Evolutionary conservation across 768 basidiomycete species (phyloP).

Genomic region (Boletus subparvulus): DNA sequence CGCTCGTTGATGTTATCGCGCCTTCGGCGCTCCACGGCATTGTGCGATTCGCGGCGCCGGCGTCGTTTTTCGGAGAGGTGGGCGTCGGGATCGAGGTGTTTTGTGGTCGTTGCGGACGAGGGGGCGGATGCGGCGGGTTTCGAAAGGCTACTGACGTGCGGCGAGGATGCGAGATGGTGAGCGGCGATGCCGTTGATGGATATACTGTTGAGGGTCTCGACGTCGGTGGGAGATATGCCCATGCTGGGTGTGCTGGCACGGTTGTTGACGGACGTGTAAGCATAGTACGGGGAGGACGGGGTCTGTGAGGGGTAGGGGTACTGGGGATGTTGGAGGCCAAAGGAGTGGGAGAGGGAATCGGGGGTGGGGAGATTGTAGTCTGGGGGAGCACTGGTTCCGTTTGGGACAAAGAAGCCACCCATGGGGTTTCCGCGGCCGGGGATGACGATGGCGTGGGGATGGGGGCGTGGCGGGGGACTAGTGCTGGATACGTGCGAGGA

Average conservation of each 20-base stretch:
- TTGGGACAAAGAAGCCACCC: constrained; percentile 34
- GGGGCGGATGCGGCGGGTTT: constrained; percentile 10
- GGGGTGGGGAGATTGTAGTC: constrained; percentile 49
- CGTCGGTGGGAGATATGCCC: constrained; percentile 29
- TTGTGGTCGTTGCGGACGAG: neutral
- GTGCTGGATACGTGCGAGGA: constrained; percentile 55
- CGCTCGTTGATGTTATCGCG: constrained; percentile 96
- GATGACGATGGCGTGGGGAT: constrained; percentile 72
- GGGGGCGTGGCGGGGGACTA: constrained; percentile 43
- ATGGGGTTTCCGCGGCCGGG: constrained; percentile 42
- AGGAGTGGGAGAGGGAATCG: constrained; percentile 35
- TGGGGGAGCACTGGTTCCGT: constrained; percentile 21
- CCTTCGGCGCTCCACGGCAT: constrained; percentile 85
- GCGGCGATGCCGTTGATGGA: constrained; percentile 18
- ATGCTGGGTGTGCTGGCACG: constrained; percentile 19
- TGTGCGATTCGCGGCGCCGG: constrained; percentile 81
- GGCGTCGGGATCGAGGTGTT: constrained; percentile 22
- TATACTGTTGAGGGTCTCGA: constrained; percentile 22
- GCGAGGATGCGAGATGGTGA: constrained; percentile 23
- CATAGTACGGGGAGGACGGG: constrained; percentile 33
- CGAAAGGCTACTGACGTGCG: constrained; percentile 10
- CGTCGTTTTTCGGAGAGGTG: constrained; percentile 79
- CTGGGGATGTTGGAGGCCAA: constrained; percentile 31
- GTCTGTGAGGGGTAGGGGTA: constrained; percentile 26
- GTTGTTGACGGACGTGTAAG: constrained; percentile 16